phyloP scores from a whole-genome alignment of 345 rosid species.

The Camelina laxa region DNA sequence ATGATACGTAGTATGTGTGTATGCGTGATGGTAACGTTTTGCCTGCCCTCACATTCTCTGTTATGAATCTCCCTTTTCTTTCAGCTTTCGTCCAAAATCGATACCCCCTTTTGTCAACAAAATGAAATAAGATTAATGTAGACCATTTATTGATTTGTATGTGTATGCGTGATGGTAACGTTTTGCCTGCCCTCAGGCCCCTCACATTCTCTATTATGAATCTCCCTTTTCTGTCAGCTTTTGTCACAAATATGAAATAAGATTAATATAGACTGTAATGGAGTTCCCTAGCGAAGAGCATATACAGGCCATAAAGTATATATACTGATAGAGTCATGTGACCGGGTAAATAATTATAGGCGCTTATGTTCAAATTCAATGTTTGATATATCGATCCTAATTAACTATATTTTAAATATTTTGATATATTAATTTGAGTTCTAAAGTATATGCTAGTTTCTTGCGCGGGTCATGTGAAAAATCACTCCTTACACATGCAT shows the following conservation, averaged over 20 bases:
- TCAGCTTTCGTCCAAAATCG: conserved; percentile 83
- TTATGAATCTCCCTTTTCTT: conserved; percentile 56
- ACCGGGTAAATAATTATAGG: too few relatives aligned
- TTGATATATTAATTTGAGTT: too few relatives aligned
- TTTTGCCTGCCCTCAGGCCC: conserved; percentile 58
- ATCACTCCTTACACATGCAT: too few relatives aligned
- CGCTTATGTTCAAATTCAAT: too few relatives aligned
- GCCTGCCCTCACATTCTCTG: conserved; percentile 66
- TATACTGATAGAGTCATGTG: too few relatives aligned
- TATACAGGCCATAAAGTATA: too few relatives aligned
- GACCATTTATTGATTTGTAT: too few relatives aligned
- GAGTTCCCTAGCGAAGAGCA: too few relatives aligned
- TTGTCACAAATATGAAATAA: background rate
- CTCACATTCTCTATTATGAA: conserved; percentile 68
- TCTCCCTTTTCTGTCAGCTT: conserved; percentile 57
- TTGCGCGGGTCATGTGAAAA: too few relatives aligned
- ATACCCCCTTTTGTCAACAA: conserved; percentile 59
- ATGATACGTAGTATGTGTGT: background rate
- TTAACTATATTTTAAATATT: too few relatives aligned
- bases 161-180: conserved; percentile 47
- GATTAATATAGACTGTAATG: background rate
- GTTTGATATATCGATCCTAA: too few relatives aligned
- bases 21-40: conserved; percentile 50
- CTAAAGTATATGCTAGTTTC: too few relatives aligned
- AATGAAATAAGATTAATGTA: background rate